Evolutionary conservation across 768 basidiomycete genomes (phyloP), one percentile per base, ranked within the genome.

Genomic region (Lepiota brunneoincarnata): DNA sequence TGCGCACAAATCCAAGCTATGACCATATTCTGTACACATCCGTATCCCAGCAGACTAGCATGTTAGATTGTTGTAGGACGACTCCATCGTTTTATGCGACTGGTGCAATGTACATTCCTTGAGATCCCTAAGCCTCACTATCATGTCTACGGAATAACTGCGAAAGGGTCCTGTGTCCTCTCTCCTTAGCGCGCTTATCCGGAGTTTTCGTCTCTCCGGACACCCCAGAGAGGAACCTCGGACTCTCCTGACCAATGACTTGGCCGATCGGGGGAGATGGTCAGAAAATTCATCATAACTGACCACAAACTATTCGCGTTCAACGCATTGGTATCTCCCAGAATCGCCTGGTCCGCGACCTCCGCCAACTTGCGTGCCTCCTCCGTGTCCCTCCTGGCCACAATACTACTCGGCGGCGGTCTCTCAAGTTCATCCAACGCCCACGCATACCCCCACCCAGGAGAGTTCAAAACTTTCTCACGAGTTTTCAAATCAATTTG

Each of bases 361-460:
- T 77, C 80, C 21, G 88, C 89, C 37, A 93, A 72, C 61, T 79
- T 73, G 21, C 84, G 74, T 9, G 91, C 91, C 70, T 93, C 91
- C 36, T 76, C 74, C 4, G 92, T 95, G 62, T 98, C 95, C 49
- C 93, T 72, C 53, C 94, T 75, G n/a, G 90, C 85, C 28, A 91
- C 90, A 60, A 98, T 92, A 49, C 93, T 94, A 61, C 88, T 91
- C 2, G 95, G 90, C 3, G 96, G 96, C 2, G 96, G 96, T 17
- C 77, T 75, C 70, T 97, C 94, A 47, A 81, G 73, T 14, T 76
- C 82, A 57, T 91, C 87, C 53, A 93, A 68, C 5, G 87, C 92
- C 93, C 90, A 98, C 17, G 86, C 83, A 86, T 91, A 93, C 24
- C 76, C 80, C 86, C 86, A 89, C 58, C 77, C 82, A 24, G 79